Evolutionary conservation across 1,284 basidiomycete genomes (phyloP).

Genomic region (Marasmius sp.): DNA sequence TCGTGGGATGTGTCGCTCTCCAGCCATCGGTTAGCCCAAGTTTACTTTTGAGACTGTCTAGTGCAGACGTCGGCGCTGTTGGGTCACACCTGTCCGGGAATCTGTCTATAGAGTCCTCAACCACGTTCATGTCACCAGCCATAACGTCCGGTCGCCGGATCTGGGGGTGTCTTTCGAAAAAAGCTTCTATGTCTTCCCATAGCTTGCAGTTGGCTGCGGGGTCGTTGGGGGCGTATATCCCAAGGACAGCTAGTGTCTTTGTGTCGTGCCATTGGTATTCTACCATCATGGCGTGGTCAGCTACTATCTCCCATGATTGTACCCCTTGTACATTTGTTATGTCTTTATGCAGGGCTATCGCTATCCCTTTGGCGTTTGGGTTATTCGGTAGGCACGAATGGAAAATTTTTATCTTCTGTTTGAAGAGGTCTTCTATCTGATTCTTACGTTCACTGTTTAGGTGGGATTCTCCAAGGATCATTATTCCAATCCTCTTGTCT

Average conservation of each 20-base stretch:
- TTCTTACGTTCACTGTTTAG: conserved; percentile 10
- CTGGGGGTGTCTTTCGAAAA: neutral
- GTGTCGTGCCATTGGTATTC: conserved; percentile 10
- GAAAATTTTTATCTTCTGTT: conserved; percentile 9
- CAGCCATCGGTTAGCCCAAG: conserved; percentile 27
- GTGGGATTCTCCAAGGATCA: conserved; percentile 29
- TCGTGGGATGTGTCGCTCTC: conserved; percentile 22
- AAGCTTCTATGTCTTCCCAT: conserved; percentile 17
- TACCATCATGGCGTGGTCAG: conserved; percentile 14
- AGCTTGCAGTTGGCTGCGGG: conserved; percentile 15
- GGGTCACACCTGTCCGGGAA: conserved; percentile 14
- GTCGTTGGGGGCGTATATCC: conserved; percentile 22
- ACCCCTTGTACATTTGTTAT: too few relatives aligned
- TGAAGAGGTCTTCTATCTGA: conserved; percentile 12
- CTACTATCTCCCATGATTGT: conserved; percentile 5
- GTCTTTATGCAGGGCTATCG: too few relatives aligned
- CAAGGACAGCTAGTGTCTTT: conserved; percentile 9
- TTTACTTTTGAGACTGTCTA: conserved; percentile 11
- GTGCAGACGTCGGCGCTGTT: conserved; percentile 3
- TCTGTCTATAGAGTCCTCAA: conserved; percentile 17
- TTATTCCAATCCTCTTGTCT: conserved; percentile 21
- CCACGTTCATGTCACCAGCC: conserved; percentile 15
- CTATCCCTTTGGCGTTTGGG: conserved; percentile 26
- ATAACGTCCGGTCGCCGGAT: conserved; percentile 8
- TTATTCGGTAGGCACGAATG: conserved; percentile 14